Evolutionary conservation across 441 rosid species (phyloP).

Genomic region (Daphne laureola): DNA sequence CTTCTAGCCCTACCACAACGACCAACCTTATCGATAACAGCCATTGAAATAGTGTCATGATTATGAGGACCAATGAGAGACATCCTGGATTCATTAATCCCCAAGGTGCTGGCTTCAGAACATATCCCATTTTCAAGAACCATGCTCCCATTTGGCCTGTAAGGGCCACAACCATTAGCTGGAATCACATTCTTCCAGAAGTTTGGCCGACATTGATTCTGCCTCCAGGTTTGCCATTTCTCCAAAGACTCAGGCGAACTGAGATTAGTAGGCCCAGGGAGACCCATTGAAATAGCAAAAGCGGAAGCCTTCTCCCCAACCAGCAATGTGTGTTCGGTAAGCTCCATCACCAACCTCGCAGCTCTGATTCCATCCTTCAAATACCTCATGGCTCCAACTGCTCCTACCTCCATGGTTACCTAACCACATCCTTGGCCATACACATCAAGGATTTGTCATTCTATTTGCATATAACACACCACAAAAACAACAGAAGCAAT

Average conservation of each 20-base stretch:
- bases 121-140: constrained; percentile 18
- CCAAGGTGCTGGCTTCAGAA: constrained; percentile 24
- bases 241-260: constrained; percentile 65
- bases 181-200: constrained; percentile 79
- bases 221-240: constrained; percentile 81
- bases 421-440: constrained; percentile 45
- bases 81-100: constrained; percentile 26
- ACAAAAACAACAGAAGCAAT: constrained; percentile 7
- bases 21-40: constrained; percentile 75
- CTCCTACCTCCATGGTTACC: constrained; percentile 98
- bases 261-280: constrained; percentile 77
- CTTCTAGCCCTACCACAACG: constrained; percentile 6
- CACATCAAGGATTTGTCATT: constrained; percentile 13
- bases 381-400: constrained; percentile 92
- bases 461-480: background rate
- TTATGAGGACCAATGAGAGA: constrained; percentile 58
- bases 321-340: constrained; percentile 73
- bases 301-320: constrained; percentile 77
- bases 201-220: constrained; percentile 69
- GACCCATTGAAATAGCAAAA: constrained; percentile 91
- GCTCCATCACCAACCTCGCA: constrained; percentile 71
- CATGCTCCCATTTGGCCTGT: constrained; percentile 28
- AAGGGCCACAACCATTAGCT: constrained; percentile 64
- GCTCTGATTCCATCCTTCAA: constrained; percentile 90
- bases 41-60: constrained; percentile 92